A percentile compares a stretch with the other conserved stretches of the same genome.
Evolutionary conservation across 352 stramenopile species (phyloP).

Genomic region (Globisporangium middletonii): DNA sequence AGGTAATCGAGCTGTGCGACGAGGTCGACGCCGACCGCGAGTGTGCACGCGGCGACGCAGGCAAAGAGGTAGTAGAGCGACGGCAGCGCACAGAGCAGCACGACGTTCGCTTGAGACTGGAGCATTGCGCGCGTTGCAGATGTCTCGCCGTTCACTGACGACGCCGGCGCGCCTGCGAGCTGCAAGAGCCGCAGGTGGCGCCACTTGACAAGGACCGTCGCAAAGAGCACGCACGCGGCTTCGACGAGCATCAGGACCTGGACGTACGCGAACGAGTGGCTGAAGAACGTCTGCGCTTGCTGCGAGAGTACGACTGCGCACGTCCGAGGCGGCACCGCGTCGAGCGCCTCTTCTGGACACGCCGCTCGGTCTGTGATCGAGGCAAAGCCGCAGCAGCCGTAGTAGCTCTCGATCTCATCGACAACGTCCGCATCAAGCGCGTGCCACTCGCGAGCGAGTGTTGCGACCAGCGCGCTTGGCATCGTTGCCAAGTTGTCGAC

Average conservation of each 20-base stretch:
- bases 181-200: constrained; percentile 32
- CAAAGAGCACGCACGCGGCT: constrained; percentile 24
- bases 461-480: constrained; percentile 19
- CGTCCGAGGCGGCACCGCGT: constrained; percentile 25
- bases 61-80: constrained; percentile 25
- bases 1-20: constrained; percentile 30
- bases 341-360: constrained; percentile 47
- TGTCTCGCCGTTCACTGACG: constrained; percentile 4
- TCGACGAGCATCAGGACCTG: constrained; percentile 29
- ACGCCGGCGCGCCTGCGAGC: constrained; percentile 20
- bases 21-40: constrained; percentile 38
- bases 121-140: constrained; percentile 23
- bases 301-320: constrained; percentile 24
- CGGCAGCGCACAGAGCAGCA: constrained; percentile 34
- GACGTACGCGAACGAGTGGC: constrained; percentile 31
- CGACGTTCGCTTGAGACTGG: constrained; percentile 20
- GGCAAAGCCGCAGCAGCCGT: constrained; percentile 52
- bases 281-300: constrained; percentile 29
- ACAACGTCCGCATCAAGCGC: constrained; percentile 14
- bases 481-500: constrained; percentile 32
- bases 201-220: constrained; percentile 52
- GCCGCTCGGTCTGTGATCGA: constrained; percentile 22
- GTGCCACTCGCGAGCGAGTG: constrained; percentile 25
- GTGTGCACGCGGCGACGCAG: constrained; percentile 16
- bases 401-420: constrained; percentile 26